phyloP scores from a whole-genome alignment of 179 eudicot species.

The Pouteria campechiana region DNA sequence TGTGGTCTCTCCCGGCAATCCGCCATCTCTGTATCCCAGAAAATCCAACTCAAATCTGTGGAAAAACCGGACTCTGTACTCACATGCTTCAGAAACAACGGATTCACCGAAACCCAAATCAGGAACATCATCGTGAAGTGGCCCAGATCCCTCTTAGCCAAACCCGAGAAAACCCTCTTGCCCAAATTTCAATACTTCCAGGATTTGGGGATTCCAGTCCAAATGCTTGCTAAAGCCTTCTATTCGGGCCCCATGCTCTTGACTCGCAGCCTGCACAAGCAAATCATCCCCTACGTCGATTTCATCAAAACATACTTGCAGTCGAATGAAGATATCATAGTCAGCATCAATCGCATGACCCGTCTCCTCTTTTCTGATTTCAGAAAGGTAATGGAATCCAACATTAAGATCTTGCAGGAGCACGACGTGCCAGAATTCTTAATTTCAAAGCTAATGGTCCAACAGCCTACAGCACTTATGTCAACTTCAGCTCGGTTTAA shows the following conservation, averaged over 20 bases:
- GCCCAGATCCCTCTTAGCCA: slow-evolving; percentile 4
- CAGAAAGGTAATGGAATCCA: neutral
- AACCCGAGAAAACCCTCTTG: slow-evolving; percentile 15
- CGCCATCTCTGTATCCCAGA: slow-evolving; percentile 4
- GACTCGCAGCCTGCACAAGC: neutral
- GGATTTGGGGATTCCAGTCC: slow-evolving; percentile 14
- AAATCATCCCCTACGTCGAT: neutral
- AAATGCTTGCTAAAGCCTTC: slow-evolving; percentile 4
- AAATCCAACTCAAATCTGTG: slow-evolving; percentile 1
- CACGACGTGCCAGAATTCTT: neutral
- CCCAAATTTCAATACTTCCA: slow-evolving; percentile 19
- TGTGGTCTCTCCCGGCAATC: slow-evolving; percentile 16
- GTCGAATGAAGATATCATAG: neutral
- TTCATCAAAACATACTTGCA: neutral
- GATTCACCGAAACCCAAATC: slow-evolving; percentile 14
- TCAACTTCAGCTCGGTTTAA: neutral
- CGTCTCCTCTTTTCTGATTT: neutral
- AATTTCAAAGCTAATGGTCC: neutral
- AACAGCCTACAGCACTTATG: neutral
- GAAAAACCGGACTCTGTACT: slow-evolving; percentile 11
- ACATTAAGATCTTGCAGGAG: neutral
- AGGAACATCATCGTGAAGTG: slow-evolving; percentile 1
- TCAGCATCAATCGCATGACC: neutral
- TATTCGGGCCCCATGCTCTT: neutral
- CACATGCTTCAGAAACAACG: slow-evolving; percentile 9